Base-by-base conservation (phyloP, 2,329 filamentous ascomycete species). In the Ceratocystis variospora region DNA sequence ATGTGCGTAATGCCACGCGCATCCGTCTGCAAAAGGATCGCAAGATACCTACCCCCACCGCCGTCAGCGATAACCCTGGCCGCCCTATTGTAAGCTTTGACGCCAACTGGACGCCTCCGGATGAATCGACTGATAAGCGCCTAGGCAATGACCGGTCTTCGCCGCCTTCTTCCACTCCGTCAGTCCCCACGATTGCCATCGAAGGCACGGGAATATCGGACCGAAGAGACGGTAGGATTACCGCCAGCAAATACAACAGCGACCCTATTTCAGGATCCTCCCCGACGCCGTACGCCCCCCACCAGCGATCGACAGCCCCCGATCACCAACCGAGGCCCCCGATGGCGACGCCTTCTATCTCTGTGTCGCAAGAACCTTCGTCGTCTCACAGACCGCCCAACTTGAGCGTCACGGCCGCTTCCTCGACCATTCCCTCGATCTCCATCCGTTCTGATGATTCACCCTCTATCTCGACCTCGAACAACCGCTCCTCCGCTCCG, bases 51-150 rank as follows among this genome's bases (percentile, higher is more conserved):
- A 93, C 88, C 72, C 93, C 93, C 70, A 90, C 89, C 65, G 87
- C 89, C 72, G 92, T 97, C 76, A 96, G 91, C 78, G 88, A 96
- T 78, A 88, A 83, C 73, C 88, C 89, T 71, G 90, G 90, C 71
- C 86, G 93, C 74, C 93, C 93, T 69, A 97, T 97, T 80, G 93
- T 97, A 81, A 97, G 93, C 82, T 97, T 97, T 81, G 84, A 96
- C 77, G 83, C 83, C 72, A 83, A 87, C 74, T 96, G 90, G 86
- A 88, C 85, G 80, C 83, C 85, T 73, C 83, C 83, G 74, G 85
- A 88, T 74, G 80, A 83, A 79, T 80, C 79, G 76, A 81, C 88
- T 81, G 87, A 90, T 84, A 77, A 83, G 78, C 88, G 71, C 72
- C 74, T 75, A 78, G 67, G 62, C 64, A 64, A 65, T 55, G 64